Evolutionary conservation across 1,284 basidiomycete genomes (phyloP).

Genomic region (Uromyces viciae-fabae): DNA sequence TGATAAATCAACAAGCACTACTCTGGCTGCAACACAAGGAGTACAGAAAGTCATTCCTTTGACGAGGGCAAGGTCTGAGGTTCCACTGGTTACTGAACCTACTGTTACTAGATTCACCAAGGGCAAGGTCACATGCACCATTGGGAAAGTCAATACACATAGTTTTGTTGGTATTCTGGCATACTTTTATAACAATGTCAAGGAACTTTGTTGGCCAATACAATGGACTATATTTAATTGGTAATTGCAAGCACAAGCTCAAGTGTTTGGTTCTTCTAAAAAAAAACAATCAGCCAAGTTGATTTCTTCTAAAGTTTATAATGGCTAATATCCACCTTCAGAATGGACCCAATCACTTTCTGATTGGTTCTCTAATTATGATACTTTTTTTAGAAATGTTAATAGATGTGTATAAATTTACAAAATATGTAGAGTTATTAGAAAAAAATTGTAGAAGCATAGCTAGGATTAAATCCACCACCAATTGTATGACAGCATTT

Average conservation of each 20-base stretch:
- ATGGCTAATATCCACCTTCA: neutral
- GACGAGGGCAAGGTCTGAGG: no score
- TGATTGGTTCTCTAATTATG: neutral
- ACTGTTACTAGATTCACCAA: no score
- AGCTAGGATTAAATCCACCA: neutral
- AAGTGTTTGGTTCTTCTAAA: neutral
- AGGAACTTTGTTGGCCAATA: neutral
- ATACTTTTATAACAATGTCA: neutral
- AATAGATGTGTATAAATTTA: neutral
- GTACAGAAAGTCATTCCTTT: no score
- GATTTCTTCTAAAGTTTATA: no score
- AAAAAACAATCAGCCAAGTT: neutral
- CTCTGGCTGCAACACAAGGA: no score
- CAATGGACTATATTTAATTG: neutral
- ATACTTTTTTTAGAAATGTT: neutral
- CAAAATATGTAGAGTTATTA: neutral
- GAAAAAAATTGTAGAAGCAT: neutral
- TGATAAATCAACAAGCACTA: no score
- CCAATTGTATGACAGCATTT: neutral
- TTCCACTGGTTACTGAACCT: no score
- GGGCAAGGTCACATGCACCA: no score
- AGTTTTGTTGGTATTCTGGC: neutral
- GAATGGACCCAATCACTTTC: neutral
- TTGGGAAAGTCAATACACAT: no score
- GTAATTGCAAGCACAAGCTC: neutral